Evolutionary conservation across 208 protist genomes (phyloP).

Genomic region (Strigomonas galati): DNA sequence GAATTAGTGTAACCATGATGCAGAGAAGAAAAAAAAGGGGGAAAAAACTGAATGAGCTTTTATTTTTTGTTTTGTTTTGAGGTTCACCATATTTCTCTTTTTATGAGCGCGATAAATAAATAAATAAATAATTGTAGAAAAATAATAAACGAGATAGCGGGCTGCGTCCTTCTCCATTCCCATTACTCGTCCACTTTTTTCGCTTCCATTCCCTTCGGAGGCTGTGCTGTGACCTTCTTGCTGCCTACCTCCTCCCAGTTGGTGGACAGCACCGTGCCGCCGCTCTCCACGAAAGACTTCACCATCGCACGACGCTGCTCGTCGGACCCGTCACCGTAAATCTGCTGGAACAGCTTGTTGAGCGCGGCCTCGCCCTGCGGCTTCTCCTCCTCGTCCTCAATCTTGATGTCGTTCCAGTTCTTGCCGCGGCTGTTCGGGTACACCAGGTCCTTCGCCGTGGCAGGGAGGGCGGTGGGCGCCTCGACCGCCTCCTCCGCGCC

Average conservation of each 20-base stretch:
- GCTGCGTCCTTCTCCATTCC: neutral
- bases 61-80: constrained; percentile 6
- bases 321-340: constrained; percentile 90
- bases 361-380: constrained; percentile 89
- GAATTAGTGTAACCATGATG: neutral
- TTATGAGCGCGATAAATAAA: constrained; percentile 7
- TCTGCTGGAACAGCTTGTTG: constrained; percentile 92
- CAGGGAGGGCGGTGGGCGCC: constrained; percentile 13
- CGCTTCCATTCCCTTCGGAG: constrained; percentile 89
- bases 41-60: constrained; percentile 13
- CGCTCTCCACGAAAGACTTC: constrained; percentile 94
- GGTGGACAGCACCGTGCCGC: constrained; percentile 94
- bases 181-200: constrained; percentile 53
- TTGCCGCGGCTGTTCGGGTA: constrained; percentile 84
- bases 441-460: constrained; percentile 43
- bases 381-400: constrained; percentile 86
- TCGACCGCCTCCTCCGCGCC: constrained; percentile 4
- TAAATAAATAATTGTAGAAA: neutral
- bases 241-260: constrained; percentile 95
- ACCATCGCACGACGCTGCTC: constrained; percentile 93
- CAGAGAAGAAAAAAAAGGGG: constrained; percentile 17
- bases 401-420: constrained; percentile 71
- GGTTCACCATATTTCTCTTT: neutral
- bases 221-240: constrained; percentile 73
- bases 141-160: neutral